These are phyloP conservation scores for Saposhnikovia divaricata DNA, from an alignment of 129 eudicot genomes.

Conservation along the genomic window DNA sequence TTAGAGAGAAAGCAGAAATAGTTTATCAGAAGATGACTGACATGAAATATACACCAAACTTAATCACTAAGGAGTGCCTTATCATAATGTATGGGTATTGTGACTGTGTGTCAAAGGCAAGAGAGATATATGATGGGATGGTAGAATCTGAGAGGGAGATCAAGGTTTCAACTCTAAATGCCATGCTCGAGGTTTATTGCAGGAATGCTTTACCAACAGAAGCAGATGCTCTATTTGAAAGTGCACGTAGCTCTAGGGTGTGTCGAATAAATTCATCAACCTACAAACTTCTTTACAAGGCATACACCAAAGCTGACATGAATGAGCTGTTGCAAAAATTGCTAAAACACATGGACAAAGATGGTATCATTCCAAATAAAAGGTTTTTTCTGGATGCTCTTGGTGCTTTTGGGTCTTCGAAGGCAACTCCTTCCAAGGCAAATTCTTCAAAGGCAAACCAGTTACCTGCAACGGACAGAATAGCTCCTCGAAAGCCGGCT, in stretches of 20 bases:
- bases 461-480: conserved; percentile 11
- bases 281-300: conserved; percentile 82
- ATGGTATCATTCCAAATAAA: conserved; percentile 74
- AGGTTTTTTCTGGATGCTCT: conserved; percentile 76
- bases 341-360: conserved; percentile 66
- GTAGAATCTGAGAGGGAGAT: conserved; percentile 41
- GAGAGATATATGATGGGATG: conserved; percentile 54
- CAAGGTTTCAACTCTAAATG: conserved; percentile 72
- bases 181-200: conserved; percentile 85
- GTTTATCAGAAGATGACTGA: conserved; percentile 52
- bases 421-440: conserved; percentile 16
- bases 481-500: neutral
- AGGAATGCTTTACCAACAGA: conserved; percentile 59
- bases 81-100: conserved; percentile 83
- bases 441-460: conserved; percentile 21
- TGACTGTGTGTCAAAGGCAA: conserved; percentile 63
- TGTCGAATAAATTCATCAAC: conserved; percentile 56
- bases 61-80: conserved; percentile 66
- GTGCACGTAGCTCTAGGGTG: conserved; percentile 29
- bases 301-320: conserved; percentile 72
- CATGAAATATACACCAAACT: conserved; percentile 65
- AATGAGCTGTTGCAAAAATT: conserved; percentile 54
- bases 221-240: conserved; percentile 61
- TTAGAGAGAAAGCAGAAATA: conserved; percentile 66
- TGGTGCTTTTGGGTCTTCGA: conserved; percentile 59